Evolutionary conservation across 768 basidiomycete species (phyloP).

Genomic region (Auricularia sp.): DNA sequence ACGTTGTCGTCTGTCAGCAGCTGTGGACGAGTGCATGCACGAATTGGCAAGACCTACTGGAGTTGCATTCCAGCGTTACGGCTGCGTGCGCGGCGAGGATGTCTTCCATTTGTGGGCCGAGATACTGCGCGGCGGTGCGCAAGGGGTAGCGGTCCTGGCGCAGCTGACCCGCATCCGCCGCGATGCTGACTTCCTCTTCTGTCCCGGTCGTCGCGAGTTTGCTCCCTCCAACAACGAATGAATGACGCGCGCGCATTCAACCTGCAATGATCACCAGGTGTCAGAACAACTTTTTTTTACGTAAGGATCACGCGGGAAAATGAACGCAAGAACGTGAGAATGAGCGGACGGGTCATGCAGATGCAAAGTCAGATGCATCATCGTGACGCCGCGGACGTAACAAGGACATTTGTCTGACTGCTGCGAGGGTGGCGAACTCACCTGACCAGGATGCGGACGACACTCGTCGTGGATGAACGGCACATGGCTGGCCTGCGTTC

Average conservation of each 20-base stretch:
- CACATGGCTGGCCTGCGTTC: slow-evolving; percentile 60
- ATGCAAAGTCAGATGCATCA: background rate
- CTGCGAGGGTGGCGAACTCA: slow-evolving; percentile 14
- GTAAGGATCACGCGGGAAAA: background rate
- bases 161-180: slow-evolving; percentile 61
- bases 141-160: slow-evolving; percentile 74
- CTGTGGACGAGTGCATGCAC: background rate
- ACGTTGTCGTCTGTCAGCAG: background rate
- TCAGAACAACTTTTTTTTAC: background rate
- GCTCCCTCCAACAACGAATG: slow-evolving; percentile 60
- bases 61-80: slow-evolving; percentile 69
- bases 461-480: slow-evolving; percentile 61
- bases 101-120: slow-evolving; percentile 80
- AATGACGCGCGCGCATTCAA: slow-evolving; percentile 64
- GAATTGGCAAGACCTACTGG: slow-evolving; percentile 39
- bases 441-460: slow-evolving; percentile 79
- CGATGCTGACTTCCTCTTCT: slow-evolving; percentile 65
- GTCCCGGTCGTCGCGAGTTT: slow-evolving; percentile 48
- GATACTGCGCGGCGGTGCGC: slow-evolving; percentile 71
- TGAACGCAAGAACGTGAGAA: background rate
- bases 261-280: slow-evolving; percentile 20
- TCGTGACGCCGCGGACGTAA: slow-evolving; percentile 1
- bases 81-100: slow-evolving; percentile 53
- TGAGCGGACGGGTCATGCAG: background rate
- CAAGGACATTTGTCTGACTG: background rate